Percentiles rank a stretch among this genome's conserved stretches.
These are phyloP conservation scores for Fagopyrum esculentum DNA, from an alignment of 148 eudicot species.

Conservation along the genomic window DNA sequence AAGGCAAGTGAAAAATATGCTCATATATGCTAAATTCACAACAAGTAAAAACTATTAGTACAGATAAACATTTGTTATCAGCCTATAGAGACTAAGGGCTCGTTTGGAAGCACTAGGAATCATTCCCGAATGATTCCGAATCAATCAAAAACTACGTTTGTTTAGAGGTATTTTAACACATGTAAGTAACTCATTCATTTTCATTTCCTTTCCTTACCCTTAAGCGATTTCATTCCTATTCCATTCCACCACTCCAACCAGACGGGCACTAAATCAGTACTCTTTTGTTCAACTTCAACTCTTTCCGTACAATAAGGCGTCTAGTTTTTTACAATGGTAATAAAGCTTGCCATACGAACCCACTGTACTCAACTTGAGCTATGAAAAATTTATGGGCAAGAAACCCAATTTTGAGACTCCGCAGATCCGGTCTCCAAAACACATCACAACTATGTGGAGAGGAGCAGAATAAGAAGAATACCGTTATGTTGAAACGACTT, in stretches of 20 bases:
- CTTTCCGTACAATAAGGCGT: neutral
- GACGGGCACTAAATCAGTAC: no score
- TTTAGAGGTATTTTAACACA: no score
- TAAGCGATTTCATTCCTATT: no score
- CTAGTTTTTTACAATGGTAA: neutral
- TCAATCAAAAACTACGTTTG: no score
- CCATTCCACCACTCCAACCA: no score
- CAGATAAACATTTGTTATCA: neutral
- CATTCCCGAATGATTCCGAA: no score
- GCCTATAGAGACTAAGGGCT: neutral
- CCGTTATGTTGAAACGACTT: neutral
- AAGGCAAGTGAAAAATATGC: neutral
- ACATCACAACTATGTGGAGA: neutral
- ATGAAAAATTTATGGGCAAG: neutral
- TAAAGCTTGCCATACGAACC: no score
- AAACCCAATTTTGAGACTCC: constrained; percentile 4
- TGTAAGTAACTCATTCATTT: no score
- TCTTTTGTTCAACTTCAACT: neutral
- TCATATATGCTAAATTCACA: neutral
- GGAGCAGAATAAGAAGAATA: neutral
- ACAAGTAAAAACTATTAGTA: neutral
- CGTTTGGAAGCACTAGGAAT: no score
- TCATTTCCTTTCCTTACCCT: no score
- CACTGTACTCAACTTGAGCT: no score
- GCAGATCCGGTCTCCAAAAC: neutral